phyloP scores from a whole-genome alignment of 2,329 filamentous ascomycete species.

The Ambrosiella cleistominuta region DNA sequence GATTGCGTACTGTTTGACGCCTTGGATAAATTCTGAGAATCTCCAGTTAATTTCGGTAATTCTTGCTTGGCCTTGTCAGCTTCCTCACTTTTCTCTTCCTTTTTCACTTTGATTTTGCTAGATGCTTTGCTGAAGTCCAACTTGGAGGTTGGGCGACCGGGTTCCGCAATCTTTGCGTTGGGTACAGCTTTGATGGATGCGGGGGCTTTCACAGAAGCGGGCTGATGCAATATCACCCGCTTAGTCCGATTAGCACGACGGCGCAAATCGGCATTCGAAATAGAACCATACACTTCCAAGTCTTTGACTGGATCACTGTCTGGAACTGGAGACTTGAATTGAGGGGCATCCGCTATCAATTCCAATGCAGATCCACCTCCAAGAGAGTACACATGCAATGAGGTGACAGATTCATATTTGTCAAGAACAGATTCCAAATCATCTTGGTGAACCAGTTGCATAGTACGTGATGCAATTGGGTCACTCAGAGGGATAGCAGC shows the following conservation, averaged over 20 bases:
- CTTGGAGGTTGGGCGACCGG: neutral
- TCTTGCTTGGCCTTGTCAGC: neutral
- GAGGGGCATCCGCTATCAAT: constrained; percentile 5
- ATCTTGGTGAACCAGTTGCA: constrained; percentile 56
- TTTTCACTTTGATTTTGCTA: neutral
- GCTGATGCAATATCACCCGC: neutral
- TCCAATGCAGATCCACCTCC: constrained; percentile 27
- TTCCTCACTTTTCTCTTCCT: neutral
- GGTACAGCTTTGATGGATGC: neutral
- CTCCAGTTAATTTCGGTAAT: neutral
- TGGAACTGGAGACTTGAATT: neutral
- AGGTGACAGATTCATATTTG: constrained; percentile 53
- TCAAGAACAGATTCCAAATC: constrained; percentile 49
- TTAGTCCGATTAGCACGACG: constrained; percentile 1
- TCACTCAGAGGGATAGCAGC: constrained; percentile 24
- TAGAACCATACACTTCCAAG: constrained; percentile 6
- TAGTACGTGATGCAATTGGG: constrained; percentile 34
- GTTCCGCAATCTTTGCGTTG: neutral
- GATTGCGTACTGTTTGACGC: neutral
- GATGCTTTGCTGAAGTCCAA: constrained; percentile 3
- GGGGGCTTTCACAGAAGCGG: neutral
- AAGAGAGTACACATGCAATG: constrained; percentile 58
- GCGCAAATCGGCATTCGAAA: constrained; percentile 3
- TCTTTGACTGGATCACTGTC: constrained; percentile 2
- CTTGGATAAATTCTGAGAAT: neutral